These are phyloP conservation scores for Blumeria graminis DNA, from an alignment of 2,329 filamentous ascomycete genomes.

Conservation along the genomic window DNA sequence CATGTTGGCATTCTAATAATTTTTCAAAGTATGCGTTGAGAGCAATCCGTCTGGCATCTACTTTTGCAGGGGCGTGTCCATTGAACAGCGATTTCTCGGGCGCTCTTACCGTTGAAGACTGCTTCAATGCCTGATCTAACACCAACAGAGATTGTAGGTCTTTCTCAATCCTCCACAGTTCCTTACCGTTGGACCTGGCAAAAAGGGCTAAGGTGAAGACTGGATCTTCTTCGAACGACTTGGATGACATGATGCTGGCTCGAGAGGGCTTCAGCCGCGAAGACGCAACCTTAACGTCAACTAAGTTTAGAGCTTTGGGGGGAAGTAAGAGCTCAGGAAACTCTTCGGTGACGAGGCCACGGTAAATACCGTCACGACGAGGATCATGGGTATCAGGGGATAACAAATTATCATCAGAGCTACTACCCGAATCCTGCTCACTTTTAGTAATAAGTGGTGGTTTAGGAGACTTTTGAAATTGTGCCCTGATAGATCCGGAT, in stretches of 20 bases:
- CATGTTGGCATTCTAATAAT: constrained; percentile 60
- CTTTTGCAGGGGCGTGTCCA: constrained; percentile 78
- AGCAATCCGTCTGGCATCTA: constrained; percentile 63
- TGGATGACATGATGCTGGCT: constrained; percentile 59
- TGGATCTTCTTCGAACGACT: constrained; percentile 66
- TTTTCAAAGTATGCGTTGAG: constrained; percentile 71
- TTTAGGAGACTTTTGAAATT: constrained; percentile 18
- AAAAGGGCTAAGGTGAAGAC: constrained; percentile 81
- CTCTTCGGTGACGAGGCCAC: constrained; percentile 60
- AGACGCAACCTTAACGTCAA: constrained; percentile 71
- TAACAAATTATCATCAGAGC: background rate
- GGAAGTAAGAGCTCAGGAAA: constrained; percentile 68
- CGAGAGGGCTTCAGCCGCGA: constrained; percentile 86
- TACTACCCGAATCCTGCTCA: too few relatives aligned
- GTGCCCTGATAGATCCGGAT: constrained; percentile 1
- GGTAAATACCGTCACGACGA: constrained; percentile 32
- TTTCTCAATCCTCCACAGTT: constrained; percentile 90
- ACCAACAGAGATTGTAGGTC: constrained; percentile 59
- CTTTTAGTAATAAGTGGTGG: constrained; percentile 18
- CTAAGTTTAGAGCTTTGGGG: constrained; percentile 68
- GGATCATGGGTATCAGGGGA: background rate
- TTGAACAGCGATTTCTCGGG: constrained; percentile 73
- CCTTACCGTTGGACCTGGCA: constrained; percentile 47
- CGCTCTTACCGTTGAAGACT: constrained; percentile 43
- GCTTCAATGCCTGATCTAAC: constrained; percentile 60